phyloP scores from a whole-genome alignment of 2,329 filamentous ascomycete genomes.

The Xylaria sp. region DNA sequence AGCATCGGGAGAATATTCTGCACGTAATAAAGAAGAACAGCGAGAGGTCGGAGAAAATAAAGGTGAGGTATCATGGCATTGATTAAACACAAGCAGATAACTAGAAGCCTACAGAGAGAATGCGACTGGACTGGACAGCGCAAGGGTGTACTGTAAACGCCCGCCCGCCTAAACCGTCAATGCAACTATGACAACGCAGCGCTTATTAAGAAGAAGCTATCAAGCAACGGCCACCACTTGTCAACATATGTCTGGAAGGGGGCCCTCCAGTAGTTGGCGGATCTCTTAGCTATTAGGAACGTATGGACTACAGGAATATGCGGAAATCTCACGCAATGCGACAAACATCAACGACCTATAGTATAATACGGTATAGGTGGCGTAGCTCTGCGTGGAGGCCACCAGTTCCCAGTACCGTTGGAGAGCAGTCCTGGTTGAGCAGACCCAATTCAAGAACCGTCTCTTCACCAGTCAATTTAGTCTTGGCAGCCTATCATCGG shows the following conservation, averaged over 20 bases:
- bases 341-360: not conserved
- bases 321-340: conserved; percentile 2
- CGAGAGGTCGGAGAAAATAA: not conserved
- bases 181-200: conserved; percentile 27
- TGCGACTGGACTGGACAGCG: not conserved
- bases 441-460: not conserved
- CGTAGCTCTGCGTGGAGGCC: not conserved
- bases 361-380: not conserved
- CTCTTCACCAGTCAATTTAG: conserved; percentile 2
- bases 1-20: not conserved
- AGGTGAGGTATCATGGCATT: not conserved
- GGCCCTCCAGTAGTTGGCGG: not conserved
- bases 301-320: conserved; percentile 4
- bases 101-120: not conserved
- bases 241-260: conserved; percentile 17
- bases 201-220: conserved; percentile 10
- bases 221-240: conserved; percentile 16
- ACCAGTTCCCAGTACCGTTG: conserved; percentile 1
- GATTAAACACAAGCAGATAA: not conserved
- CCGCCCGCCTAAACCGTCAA: conserved; percentile 11
- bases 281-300: not conserved
- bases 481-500: conserved; percentile 8
- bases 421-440: not conserved
- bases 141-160: not conserved
- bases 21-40: not conserved